A percentile compares a stretch with the other conserved stretches of the same genome.
These are phyloP conservation scores for Monosporascus sp. DNA, from an alignment of 2,329 filamentous ascomycete genomes.

Conservation along the genomic window DNA sequence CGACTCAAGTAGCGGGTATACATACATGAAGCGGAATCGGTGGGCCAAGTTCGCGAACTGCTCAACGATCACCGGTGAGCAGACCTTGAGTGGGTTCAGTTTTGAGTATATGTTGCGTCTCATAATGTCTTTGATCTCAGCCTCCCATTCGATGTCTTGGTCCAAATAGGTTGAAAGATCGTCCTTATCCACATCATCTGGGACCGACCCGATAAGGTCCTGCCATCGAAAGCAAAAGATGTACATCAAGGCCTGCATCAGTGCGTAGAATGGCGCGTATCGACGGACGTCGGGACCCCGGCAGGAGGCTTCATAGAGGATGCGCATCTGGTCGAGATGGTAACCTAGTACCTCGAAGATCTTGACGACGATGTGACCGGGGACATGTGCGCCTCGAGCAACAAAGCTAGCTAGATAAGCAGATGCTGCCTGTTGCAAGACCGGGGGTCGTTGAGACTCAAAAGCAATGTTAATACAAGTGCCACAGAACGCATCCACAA, in stretches of 20 bases:
- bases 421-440: constrained; percentile 77
- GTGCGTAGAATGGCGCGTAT: constrained; percentile 80
- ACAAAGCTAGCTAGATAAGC: constrained; percentile 95
- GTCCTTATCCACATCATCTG: constrained; percentile 57
- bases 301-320: constrained; percentile 66
- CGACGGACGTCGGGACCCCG: constrained; percentile 79
- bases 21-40: constrained; percentile 82
- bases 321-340: constrained; percentile 72
- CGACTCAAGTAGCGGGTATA: constrained; percentile 80
- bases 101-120: constrained; percentile 76
- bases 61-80: constrained; percentile 81
- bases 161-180: constrained; percentile 57
- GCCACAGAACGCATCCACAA: constrained; percentile 79
- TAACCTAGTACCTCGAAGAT: constrained; percentile 76
- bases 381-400: constrained; percentile 79
- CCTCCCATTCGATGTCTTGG: constrained; percentile 74
- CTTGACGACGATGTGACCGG: constrained; percentile 69
- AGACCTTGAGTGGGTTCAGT: constrained; percentile 93
- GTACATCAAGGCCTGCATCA: constrained; percentile 85
- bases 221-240: constrained; percentile 98
- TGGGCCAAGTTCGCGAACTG: constrained; percentile 87
- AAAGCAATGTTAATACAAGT: constrained; percentile 70
- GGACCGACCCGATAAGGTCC: constrained; percentile 66
- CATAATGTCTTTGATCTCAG: constrained; percentile 68
- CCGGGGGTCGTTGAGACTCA: constrained; percentile 63